Evolutionary conservation across 2,329 filamentous ascomycete species (phyloP), one percentile per base, ranked within the genome.

Genomic region (Cladophialophora bantiana): DNA sequence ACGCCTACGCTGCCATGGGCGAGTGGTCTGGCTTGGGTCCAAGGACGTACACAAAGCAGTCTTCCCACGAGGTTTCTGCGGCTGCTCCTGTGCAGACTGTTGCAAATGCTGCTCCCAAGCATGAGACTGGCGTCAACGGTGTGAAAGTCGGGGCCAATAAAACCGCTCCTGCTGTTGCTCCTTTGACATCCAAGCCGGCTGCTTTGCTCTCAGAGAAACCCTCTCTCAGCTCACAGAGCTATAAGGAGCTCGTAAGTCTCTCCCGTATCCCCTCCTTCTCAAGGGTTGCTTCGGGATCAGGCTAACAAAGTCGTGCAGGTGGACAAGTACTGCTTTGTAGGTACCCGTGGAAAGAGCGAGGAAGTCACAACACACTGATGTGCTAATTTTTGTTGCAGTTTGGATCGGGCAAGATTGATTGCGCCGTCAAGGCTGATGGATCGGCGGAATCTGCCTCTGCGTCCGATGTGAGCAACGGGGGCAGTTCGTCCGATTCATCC

Each of bases 291-390:
- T 26, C 18, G 7, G 45, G 45, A 3, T 26, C 45, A 26, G 45
- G 45, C 45, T 50, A 50, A 50, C 45, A 26, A 48, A 4, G 20
- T 50, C 12, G 45, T 50, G 18, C 45, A 50, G 45, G 91, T 99
- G 79, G 94, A 96, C 84, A 97, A 96, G 84, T 99, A 97, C 85
- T 99, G 95, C 86, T 99, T 98, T 88, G 94, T 97, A 94, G 89
- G 94, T 96, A 86, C 86, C 77, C 80, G 79, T 67, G 62, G 70
- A 66, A 72, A 71, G 56, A 72, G 68, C 70, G 66, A 71, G 68
- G 65, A 70, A 57, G 67, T 71, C 50, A 71, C 54, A 48, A 72
- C 68, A 65, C 71, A 69, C 67, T 71, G 65, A 73, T 56, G 68
- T 66, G 69, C 71, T 73, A 72, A 73, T 70, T 64, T 36, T 66